Percentiles rank a stretch among this genome's conserved stretches.
Conservation (phyloP, 345 rosid genomes). For the Cardamine occulta region DNA sequence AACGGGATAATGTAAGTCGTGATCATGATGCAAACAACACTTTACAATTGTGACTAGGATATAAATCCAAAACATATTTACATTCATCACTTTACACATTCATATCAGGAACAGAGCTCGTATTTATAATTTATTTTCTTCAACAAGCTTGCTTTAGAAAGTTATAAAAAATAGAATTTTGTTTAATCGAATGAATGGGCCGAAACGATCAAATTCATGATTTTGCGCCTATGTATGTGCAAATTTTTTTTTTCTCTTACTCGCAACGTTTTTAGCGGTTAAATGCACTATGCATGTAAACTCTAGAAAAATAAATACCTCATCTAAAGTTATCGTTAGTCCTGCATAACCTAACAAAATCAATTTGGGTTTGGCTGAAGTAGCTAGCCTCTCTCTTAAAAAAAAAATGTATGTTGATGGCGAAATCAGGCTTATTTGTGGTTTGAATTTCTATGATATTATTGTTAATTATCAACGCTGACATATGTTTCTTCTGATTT, state of each 20-base stretch:
- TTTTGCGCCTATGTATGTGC: neutral
- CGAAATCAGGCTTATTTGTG: neutral
- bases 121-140: neutral
- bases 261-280: neutral
- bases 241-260: neutral
- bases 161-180: neutral
- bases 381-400: neutral
- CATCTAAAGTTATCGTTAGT: too few species aligned
- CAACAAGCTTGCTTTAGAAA: neutral
- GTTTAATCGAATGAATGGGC: neutral
- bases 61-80: constrained; percentile 13
- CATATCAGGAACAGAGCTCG: neutral
- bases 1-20: constrained; percentile 16
- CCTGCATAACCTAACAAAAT: neutral
- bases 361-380: neutral
- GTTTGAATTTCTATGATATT: neutral
- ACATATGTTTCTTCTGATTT: constrained; percentile 15
- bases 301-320: neutral
- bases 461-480: neutral
- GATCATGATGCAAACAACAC: constrained; percentile 28
- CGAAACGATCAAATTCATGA: neutral
- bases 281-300: constrained; percentile 8
- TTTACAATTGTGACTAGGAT: constrained; percentile 27
- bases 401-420: neutral
- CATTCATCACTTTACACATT: constrained; percentile 10